A percentile compares a stretch with the other conserved stretches of the same genome.
These are phyloP conservation scores for Penstemon barbatus DNA, from an alignment of 257 asterid genomes.

Conservation along the genomic window DNA sequence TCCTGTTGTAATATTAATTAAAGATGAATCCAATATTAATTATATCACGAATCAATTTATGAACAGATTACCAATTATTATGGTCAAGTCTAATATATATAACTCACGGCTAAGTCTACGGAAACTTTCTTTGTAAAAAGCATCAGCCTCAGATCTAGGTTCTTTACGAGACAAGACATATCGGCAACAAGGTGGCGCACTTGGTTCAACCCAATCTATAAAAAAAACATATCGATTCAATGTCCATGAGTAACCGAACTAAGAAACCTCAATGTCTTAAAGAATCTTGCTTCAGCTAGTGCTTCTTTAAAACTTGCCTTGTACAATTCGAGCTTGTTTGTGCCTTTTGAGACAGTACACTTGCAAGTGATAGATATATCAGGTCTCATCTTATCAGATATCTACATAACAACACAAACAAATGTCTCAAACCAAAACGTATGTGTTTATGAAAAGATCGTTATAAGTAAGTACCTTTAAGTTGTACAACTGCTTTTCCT, in stretches of 20 bases:
- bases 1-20: slow-evolving; percentile 32
- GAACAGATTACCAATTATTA: too few relatives aligned
- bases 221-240: too few relatives aligned
- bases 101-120: slow-evolving; percentile 38
- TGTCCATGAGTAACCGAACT: too few relatives aligned
- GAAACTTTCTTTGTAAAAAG: slow-evolving; percentile 38
- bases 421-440: neutral
- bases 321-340: slow-evolving; percentile 37
- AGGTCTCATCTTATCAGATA: slow-evolving; percentile 40
- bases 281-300: too few relatives aligned
- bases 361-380: slow-evolving; percentile 47
- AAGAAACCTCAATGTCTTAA: too few relatives aligned
- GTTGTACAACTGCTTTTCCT: slow-evolving; percentile 41
- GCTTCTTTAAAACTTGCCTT: slow-evolving; percentile 37
- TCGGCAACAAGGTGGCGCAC: slow-evolving; percentile 50
- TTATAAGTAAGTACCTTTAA: slow-evolving; percentile 33
- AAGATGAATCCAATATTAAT: too few relatives aligned
- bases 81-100: neutral
- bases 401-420: slow-evolving; percentile 27
- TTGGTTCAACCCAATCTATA: slow-evolving; percentile 44
- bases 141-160: slow-evolving; percentile 52
- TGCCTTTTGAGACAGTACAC: slow-evolving; percentile 34
- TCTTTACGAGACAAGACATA: slow-evolving; percentile 47
- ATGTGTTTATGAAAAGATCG: neutral
- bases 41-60: too few relatives aligned